Base-by-base conservation (phyloP, 495 filamentous ascomycete species). In the Daldinia childiae region DNA sequence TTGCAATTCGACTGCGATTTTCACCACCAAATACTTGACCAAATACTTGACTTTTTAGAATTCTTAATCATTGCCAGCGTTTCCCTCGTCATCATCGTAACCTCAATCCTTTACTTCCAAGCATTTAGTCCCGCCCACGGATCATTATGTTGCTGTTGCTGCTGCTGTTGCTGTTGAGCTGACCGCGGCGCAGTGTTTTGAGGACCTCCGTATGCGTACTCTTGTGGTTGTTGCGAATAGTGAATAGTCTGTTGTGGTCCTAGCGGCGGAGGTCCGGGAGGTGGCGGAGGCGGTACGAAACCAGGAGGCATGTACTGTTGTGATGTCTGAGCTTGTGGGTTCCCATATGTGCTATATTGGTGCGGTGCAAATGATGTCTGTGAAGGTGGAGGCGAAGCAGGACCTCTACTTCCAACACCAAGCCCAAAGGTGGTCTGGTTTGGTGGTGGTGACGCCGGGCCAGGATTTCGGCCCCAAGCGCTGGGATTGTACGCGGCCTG, bases 281-380 rank as follows among this genome's bases (percentile, higher is more conserved):
- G 95, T 19, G 95, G 95, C 8, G 95, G 95, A 1, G 95, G 95
- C 1, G 94, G 95, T 39, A 97, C 88, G 77, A 97, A 98, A 17
- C 93, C 93, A 17, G 88, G 87, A 34, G 93, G 93, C 69, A 95
- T 84, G 55, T 84, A 87, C 41, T 82, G 77, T 34, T 77, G 78
- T 24, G 70, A 63, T 29, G 70, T 62, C 59, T 79, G 78, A 3
- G 72, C 80, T 54, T 79, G 78, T 15, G 79, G 83, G 57, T 85
- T 85, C 6, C 83, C 83, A 39, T 85, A 85, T 3, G 82, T 84
- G 58, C 75, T 82, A 63, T 78, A 82, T 41, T 76, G 72, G 63
- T 68, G 70, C 54, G 74, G 76, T 24, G 69, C 45, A 59, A 87
- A 86, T 7, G 81, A 80, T 26, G 83, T 80, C 64, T 86, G 84